phyloP scores from a whole-genome alignment of 177 flowering plant genomes.

The Vitis hybrid region DNA sequence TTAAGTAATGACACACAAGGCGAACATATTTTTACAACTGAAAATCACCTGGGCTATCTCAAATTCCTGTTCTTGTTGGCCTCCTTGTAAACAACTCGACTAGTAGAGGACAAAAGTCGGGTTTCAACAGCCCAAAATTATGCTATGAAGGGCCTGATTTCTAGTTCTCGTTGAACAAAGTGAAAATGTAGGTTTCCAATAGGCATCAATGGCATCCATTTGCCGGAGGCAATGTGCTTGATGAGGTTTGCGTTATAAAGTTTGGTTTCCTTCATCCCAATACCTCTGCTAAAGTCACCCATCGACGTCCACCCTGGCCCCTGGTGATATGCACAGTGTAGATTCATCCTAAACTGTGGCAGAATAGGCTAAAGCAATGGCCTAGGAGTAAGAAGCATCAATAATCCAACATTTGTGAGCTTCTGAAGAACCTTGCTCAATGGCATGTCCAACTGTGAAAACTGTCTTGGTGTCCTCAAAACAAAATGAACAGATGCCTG shows the following conservation, averaged over 20 bases:
- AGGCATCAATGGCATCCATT: slow-evolving; percentile 82
- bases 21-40: no score
- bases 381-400: no score
- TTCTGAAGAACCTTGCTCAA: no score
- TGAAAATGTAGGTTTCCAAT: slow-evolving; percentile 76
- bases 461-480: no score
- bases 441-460: no score
- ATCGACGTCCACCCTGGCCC: slow-evolving; percentile 81
- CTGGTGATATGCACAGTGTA: no score
- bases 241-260: slow-evolving; percentile 57
- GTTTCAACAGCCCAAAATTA: slow-evolving; percentile 78
- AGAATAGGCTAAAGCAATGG: no score
- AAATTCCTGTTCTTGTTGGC: slow-evolving; percentile 27
- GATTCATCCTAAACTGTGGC: no score
- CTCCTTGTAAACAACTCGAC: slow-evolving; percentile 49
- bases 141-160: slow-evolving; percentile 69
- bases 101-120: slow-evolving; percentile 81
- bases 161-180: slow-evolving; percentile 80
- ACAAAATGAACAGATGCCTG: no score
- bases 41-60: no score
- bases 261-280: slow-evolving; percentile 41
- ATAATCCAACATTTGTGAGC: no score
- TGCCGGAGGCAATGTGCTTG: slow-evolving; percentile 47
- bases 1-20: no score
- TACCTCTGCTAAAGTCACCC: slow-evolving; percentile 55